These are phyloP conservation scores for Diaporthe ilicicola DNA, from an alignment of 2,329 filamentous ascomycete genomes.

Conservation along the genomic window DNA sequence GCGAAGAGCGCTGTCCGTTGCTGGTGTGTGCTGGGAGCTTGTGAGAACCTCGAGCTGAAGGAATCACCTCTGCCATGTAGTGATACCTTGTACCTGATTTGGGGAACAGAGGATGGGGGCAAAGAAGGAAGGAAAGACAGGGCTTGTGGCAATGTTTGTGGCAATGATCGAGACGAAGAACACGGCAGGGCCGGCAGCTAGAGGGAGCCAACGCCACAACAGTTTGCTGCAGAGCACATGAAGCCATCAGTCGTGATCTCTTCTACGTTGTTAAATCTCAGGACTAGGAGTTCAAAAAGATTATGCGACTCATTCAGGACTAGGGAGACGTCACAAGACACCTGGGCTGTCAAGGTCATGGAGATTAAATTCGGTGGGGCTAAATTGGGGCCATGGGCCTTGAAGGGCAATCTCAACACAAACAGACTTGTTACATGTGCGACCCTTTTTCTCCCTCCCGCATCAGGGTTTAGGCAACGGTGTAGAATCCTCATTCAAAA, in stretches of 20 bases:
- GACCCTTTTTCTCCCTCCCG: not conserved
- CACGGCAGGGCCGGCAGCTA: not conserved
- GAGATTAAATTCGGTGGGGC: slow-evolving; percentile 9
- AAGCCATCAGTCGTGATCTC: not conserved
- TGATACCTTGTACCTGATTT: not conserved
- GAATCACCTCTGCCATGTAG: no score
- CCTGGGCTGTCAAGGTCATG: not conserved
- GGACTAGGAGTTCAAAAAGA: not conserved
- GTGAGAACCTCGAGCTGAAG: no score
- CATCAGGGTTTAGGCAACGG: not conserved
- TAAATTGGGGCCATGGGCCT: slow-evolving; percentile 11
- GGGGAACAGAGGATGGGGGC: not conserved
- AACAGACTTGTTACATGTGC: not conserved
- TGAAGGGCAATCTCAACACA: slow-evolving; percentile 1
- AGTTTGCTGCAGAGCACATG: not conserved
- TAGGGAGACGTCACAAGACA: not conserved
- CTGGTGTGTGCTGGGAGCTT: no score
- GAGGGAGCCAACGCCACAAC: not conserved
- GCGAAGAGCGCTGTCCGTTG: not conserved
- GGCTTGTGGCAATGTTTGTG: not conserved
- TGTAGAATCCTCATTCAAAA: not conserved
- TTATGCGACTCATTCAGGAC: not conserved
- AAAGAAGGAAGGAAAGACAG: not conserved
- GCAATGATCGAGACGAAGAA: not conserved
- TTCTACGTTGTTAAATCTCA: not conserved